phyloP scores from a whole-genome alignment of 2,329 filamentous ascomycete species.

The Cladobotryum protrusum region DNA sequence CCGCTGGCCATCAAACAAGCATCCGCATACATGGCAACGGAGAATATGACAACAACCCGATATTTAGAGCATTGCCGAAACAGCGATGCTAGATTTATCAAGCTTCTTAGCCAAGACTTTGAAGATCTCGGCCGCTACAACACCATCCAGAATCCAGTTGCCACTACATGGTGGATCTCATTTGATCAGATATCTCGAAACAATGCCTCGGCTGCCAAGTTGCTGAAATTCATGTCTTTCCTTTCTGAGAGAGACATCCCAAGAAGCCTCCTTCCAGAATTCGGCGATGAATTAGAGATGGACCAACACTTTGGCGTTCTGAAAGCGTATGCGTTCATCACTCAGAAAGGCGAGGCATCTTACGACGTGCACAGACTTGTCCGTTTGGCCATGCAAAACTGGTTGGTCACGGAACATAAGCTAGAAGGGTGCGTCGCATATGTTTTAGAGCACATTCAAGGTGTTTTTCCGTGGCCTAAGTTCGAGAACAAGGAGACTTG shows the following conservation, averaged over 20 bases:
- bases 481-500: neutral
- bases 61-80: conserved; percentile 22
- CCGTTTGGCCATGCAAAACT: neutral
- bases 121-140: conserved; percentile 22
- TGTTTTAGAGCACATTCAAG: neutral
- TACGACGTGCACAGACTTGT: neutral
- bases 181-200: conserved; percentile 24
- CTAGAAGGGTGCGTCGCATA: neutral
- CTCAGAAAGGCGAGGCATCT: neutral
- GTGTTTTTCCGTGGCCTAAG: neutral
- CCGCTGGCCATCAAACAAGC: conserved; percentile 32
- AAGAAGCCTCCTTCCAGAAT: conserved; percentile 16
- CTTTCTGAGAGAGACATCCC: conserved; percentile 25
- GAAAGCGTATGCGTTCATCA: neutral
- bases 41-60: conserved; percentile 12
- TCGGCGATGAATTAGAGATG: conserved; percentile 6
- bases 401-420: neutral
- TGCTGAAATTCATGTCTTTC: conserved; percentile 25
- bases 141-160: conserved; percentile 21
- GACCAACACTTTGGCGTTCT: conserved; percentile 10
- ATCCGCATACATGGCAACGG: conserved; percentile 29
- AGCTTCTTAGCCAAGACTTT: conserved; percentile 25
- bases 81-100: conserved; percentile 16
- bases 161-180: conserved; percentile 29
- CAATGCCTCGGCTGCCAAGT: conserved; percentile 20